A percentile compares a stretch with the other conserved stretches of the same genome.
Evolutionary conservation across 1,139 yeast genomes (phyloP).

Genomic region (Arxiozyma telluris): DNA sequence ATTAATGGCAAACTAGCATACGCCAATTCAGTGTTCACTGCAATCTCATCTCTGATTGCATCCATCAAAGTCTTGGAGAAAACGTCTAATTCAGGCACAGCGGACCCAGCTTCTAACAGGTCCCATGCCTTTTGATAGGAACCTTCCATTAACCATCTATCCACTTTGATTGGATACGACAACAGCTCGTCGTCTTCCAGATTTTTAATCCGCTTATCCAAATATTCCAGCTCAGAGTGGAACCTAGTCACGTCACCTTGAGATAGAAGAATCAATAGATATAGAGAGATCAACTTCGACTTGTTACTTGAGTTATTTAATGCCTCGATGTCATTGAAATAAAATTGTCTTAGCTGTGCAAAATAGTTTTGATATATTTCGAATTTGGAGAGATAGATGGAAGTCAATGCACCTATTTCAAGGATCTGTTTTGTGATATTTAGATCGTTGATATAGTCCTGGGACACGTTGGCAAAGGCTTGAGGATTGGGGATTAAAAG

Average conservation of each 20-base stretch:
- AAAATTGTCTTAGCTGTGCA: conserved; percentile 72
- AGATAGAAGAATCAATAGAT: conserved; percentile 65
- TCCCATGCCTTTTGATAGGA: conserved; percentile 90
- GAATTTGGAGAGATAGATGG: conserved; percentile 57
- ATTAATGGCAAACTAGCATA: conserved; percentile 68
- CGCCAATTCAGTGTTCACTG: conserved; percentile 75
- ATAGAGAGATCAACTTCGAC: conserved; percentile 69
- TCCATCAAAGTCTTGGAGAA: conserved; percentile 57
- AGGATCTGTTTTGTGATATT: conserved; percentile 70
- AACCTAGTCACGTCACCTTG: conserved; percentile 80
- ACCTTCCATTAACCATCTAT: conserved; percentile 94
- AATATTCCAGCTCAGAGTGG: conserved; percentile 77
- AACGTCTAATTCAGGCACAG: conserved; percentile 45
- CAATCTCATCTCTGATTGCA: conserved; percentile 79
- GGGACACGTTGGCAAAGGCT: conserved; percentile 31
- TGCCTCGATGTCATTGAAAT: conserved; percentile 36
- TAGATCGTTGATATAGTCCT: conserved; percentile 51
- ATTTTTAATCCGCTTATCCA: conserved; percentile 48
- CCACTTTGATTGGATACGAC: conserved; percentile 79
- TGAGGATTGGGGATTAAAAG: conserved; percentile 57
- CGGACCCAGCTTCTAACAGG: conserved; percentile 40
- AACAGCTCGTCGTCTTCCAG: conserved; percentile 53
- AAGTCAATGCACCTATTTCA: conserved; percentile 78
- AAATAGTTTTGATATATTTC: conserved; percentile 61
- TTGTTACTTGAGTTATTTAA: conserved; percentile 55